Base-by-base conservation (phyloP, 1,284 basidiomycete genomes). In the Kalmanozyma brasiliensis region DNA sequence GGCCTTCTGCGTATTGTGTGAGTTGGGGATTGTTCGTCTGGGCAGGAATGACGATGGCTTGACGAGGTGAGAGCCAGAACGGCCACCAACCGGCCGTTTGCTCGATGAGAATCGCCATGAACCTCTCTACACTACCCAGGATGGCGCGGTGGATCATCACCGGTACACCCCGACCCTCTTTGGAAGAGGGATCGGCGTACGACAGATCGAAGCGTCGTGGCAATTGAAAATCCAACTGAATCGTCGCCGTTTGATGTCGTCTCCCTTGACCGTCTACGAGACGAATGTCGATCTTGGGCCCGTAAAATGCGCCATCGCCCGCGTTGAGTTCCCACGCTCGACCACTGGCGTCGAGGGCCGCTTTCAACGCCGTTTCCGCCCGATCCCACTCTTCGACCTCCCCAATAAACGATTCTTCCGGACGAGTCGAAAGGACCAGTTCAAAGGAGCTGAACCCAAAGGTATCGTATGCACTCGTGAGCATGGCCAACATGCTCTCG, bases 61-160 rank as follows among this genome's bases (percentile, higher is more conserved):
- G 79, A 0, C 78, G 60, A 0, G 79, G 79, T 14, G 45, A 69
- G 6, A 81, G 49, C 79, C 80, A 81, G 44, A 81, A 80, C 0
- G 79, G 77, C 79, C 79, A 82, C 68, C 73, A 74, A 4, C 80
- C 80, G 5, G 52, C 38, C 14, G 68, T 73, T 37, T 76, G 68
- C 58, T 82, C 80, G 33, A 77, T 72, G 20, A 82, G 56, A 33
- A 82, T 82, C 13, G 80, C 80, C 46, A 82, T 56, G 60, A 82
- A 82, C 10, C 80, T 60, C 51, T 82, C 80, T 2, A 81, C 74
- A 35, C 74, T 77, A 19, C 80, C 80, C 5, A 82, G 70, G 36
- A 82, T 81, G 11, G 80, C 80, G 10, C 80, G 73, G 57, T 82
- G 80, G 46, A 82, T 81, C 79, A 82, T 79, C 4, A 82, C 80